Evolutionary conservation across 768 basidiomycete genomes (phyloP).

Genomic region (Mycena latifolia): DNA sequence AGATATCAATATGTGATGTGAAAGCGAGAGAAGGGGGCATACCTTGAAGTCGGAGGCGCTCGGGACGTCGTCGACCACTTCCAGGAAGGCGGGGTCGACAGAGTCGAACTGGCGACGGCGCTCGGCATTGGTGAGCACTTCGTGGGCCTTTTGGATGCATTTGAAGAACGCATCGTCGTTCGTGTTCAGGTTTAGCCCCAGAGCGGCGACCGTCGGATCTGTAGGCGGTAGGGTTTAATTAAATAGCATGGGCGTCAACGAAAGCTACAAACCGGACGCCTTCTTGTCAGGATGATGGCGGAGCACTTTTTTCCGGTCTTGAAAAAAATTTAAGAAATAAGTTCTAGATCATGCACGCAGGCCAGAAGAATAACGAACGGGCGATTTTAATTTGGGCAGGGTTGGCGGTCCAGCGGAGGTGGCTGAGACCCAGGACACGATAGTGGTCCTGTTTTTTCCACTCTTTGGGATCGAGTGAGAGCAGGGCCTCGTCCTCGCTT

Average conservation of each 20-base stretch:
- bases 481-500: slow-evolving; percentile 76
- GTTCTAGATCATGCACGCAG: background rate
- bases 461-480: slow-evolving; percentile 92
- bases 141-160: slow-evolving; percentile 98
- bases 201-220: slow-evolving; percentile 54
- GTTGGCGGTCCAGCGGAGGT: slow-evolving; percentile 87
- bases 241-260: slow-evolving; percentile 8
- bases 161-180: slow-evolving; percentile 99
- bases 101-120: slow-evolving; percentile 96
- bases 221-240: slow-evolving; percentile 27
- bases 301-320: slow-evolving; percentile 98
- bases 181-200: slow-evolving; percentile 77
- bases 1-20: slow-evolving; percentile 50
- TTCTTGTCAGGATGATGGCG: slow-evolving; percentile 99
- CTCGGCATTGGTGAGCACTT: slow-evolving; percentile 89
- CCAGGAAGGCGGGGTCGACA: slow-evolving; percentile 84
- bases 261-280: slow-evolving; percentile 47
- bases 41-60: slow-evolving; percentile 71
- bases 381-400: slow-evolving; percentile 96
- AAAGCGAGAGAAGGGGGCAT: background rate
- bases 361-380: slow-evolving; percentile 66
- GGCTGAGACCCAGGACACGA: slow-evolving; percentile 94
- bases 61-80: slow-evolving; percentile 84
- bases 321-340: background rate
- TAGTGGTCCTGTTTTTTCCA: slow-evolving; percentile 99